Conservation (phyloP, 805 yeast species). For the Maudiozyma bulderi region DNA sequence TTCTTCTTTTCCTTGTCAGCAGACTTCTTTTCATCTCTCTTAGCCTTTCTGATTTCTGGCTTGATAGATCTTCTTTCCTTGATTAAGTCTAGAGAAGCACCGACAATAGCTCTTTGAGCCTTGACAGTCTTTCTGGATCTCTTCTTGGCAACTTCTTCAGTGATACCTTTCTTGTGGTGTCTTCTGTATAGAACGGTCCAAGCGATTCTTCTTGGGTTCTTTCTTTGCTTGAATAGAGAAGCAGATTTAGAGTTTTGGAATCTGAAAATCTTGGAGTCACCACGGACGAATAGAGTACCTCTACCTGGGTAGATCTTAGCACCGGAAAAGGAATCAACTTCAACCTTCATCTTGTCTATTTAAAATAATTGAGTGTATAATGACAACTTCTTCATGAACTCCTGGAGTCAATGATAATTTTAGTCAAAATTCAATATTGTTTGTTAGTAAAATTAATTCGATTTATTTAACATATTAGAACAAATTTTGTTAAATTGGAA, state of each 20-base stretch:
- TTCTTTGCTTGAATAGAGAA: conserved; percentile 97
- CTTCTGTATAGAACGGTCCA: conserved; percentile 99
- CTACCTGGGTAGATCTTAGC: conserved; percentile 99
- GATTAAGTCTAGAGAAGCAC: conserved; percentile 97
- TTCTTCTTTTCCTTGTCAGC: conserved; percentile 83
- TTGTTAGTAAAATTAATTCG: too few species aligned
- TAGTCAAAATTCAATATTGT: too few species aligned
- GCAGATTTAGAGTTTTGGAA: conserved; percentile 96
- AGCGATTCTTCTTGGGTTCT: conserved; percentile 99
- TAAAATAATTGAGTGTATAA: neutral
- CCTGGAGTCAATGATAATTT: too few species aligned
- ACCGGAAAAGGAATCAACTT: conserved; percentile 98
- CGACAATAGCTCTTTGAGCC: conserved; percentile 98
- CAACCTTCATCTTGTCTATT: conserved; percentile 73
- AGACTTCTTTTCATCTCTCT: conserved; percentile 82
- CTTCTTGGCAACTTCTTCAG: conserved; percentile 97
- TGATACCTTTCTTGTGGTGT: conserved; percentile 99
- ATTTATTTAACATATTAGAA: too few species aligned
- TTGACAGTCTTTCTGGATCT: conserved; percentile 95
- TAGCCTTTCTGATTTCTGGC: conserved; percentile 97
- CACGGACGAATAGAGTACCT: conserved; percentile 98
- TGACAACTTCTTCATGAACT: neutral
- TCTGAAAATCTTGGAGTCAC: conserved; percentile 99
- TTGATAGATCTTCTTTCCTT: conserved; percentile 93
- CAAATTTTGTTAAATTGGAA: too few species aligned